These are phyloP conservation scores for Globisporangium uncinulatum DNA, from an alignment of 352 stramenopile species.

Conservation along the genomic window DNA sequence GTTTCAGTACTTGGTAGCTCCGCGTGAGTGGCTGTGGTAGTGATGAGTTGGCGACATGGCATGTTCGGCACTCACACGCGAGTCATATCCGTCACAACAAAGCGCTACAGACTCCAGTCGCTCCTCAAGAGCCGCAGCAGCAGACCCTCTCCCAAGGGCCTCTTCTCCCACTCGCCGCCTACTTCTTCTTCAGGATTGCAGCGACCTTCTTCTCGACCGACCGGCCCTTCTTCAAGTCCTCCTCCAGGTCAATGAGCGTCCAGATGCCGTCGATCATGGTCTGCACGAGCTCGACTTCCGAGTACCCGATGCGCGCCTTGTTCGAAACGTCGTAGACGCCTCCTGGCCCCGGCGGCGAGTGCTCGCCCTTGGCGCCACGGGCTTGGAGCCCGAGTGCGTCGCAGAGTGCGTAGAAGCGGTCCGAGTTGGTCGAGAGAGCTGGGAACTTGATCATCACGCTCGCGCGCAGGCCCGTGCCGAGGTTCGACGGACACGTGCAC, in stretches of 20 bases:
- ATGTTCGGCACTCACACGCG: neutral
- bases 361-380: constrained; percentile 75
- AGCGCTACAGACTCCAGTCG: no score
- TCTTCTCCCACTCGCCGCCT: neutral
- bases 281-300: constrained; percentile 93
- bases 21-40: neutral
- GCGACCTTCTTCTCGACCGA: constrained; percentile 58
- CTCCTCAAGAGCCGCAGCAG: no score
- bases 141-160: neutral
- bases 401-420: constrained; percentile 68
- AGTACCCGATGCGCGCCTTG: constrained; percentile 91
- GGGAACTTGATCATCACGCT: constrained; percentile 86
- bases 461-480: constrained; percentile 80
- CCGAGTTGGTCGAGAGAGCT: constrained; percentile 61
- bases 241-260: constrained; percentile 90
- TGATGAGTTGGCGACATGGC: neutral
- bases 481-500: constrained; percentile 82
- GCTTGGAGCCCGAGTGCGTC: constrained; percentile 77
- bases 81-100: no score
- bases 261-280: constrained; percentile 94
- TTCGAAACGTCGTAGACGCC: constrained; percentile 94
- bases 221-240: constrained; percentile 83
- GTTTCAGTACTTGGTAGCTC: constrained; percentile 2
- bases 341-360: constrained; percentile 70
- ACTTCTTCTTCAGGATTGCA: constrained; percentile 31